Percentiles rank a stretch among this genome's conserved stretches.
These are phyloP conservation scores for Chlorophyllum brunneum DNA, from an alignment of 768 basidiomycete species.

Conservation along the genomic window DNA sequence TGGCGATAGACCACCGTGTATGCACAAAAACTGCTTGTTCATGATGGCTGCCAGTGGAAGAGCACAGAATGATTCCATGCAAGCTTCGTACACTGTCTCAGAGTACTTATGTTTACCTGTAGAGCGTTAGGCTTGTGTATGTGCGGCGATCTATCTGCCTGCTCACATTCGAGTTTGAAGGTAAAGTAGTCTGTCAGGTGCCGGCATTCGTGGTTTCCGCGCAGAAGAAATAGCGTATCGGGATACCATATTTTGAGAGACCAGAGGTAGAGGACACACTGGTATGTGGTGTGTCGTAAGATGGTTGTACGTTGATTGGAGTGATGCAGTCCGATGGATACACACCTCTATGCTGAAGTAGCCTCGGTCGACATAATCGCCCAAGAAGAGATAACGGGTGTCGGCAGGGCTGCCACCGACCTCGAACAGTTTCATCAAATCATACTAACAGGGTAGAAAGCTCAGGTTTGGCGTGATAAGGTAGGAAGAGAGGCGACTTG, in stretches of 20 bases:
- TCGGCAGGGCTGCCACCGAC: constrained; percentile 94
- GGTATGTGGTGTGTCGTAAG: constrained; percentile 17
- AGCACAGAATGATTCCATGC: constrained; percentile 96
- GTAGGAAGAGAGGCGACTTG: constrained; percentile 36
- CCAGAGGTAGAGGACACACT: constrained; percentile 99
- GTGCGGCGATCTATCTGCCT: background rate
- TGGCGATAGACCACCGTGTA: constrained; percentile 95
- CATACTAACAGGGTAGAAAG: constrained; percentile 55
- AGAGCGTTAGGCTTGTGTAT: constrained; percentile 8
- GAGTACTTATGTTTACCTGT: constrained; percentile 99
- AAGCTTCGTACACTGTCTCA: constrained; percentile 92
- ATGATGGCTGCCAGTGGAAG: constrained; percentile 95
- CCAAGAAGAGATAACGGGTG: constrained; percentile 88
- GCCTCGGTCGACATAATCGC: constrained; percentile 91
- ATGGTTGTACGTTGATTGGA: background rate
- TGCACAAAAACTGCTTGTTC: constrained; percentile 99
- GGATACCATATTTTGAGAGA: constrained; percentile 99
- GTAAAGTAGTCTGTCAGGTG: constrained; percentile 99
- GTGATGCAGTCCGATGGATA: constrained; percentile 1
- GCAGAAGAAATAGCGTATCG: constrained; percentile 90
- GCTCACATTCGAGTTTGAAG: constrained; percentile 95
- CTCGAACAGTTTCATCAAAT: constrained; percentile 94
- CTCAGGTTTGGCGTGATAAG: constrained; percentile 11
- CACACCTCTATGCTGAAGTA: constrained; percentile 90
- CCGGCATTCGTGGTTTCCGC: constrained; percentile 98